A percentile compares a stretch with the other conserved stretches of the same genome.
Conservation (phyloP, 202 grass and related monocot species). For the Carex arenaria region DNA sequence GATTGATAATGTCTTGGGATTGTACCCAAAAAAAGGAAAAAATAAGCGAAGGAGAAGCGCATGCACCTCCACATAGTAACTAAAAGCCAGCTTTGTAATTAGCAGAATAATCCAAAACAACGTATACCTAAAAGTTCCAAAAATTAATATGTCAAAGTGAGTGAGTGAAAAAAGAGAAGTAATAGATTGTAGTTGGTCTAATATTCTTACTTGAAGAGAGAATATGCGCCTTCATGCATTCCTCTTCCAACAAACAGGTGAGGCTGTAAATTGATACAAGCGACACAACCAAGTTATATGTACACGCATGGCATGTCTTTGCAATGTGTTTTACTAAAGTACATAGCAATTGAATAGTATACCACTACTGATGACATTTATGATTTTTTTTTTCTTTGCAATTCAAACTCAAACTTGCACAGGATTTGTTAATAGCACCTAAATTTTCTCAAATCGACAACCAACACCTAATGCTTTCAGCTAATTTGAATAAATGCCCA, state of each 20-base stretch:
- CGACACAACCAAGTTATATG: neutral
- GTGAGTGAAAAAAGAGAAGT: neutral
- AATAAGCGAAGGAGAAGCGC: conserved; percentile 20
- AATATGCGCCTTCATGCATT: conserved; percentile 98
- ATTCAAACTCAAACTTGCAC: neutral
- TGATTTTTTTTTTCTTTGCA: neutral
- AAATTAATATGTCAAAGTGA: conserved; percentile 13
- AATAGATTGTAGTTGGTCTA: conserved; percentile 22
- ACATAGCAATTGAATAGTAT: neutral
- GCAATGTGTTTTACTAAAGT: neutral
- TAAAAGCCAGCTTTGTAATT: conserved; percentile 79
- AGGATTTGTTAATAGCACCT: neutral
- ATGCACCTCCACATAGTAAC: conserved; percentile 89
- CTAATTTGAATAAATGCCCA: neutral
- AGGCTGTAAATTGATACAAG: conserved; percentile 62
- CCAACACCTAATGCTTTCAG: neutral
- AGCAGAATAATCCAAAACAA: conserved; percentile 96
- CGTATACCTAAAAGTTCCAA: conserved; percentile 60
- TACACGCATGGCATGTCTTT: neutral
- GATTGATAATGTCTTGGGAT: conserved; percentile 7
- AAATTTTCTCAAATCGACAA: neutral
- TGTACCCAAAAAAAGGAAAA: neutral
- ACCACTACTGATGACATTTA: neutral
- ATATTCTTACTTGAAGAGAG: conserved; percentile 90
- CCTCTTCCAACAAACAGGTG: conserved; percentile 95